Evolutionary conservation across 495 filamentous ascomycete species (phyloP).

Genomic region (Choiromyces venosus): DNA sequence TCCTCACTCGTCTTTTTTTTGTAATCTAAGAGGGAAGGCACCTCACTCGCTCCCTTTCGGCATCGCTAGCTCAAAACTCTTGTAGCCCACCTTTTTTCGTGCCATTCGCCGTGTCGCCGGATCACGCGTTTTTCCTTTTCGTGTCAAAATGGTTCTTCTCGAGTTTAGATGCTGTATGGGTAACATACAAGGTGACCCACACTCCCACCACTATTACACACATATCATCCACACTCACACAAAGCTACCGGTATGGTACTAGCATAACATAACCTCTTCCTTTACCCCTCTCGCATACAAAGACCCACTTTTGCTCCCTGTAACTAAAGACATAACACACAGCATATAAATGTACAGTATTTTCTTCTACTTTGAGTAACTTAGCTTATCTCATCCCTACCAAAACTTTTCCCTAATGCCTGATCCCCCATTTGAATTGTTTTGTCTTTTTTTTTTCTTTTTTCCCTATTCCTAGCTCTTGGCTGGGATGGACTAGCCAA

Average conservation of each 20-base stretch:
- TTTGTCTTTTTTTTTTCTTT: neutral
- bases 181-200: constrained; percentile 19
- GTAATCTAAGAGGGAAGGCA: neutral
- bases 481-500: neutral
- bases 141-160: constrained; percentile 28
- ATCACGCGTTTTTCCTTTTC: constrained; percentile 34
- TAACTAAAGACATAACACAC: neutral
- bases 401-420: neutral
- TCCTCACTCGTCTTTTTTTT: neutral
- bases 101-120: constrained; percentile 30
- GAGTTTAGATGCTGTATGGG: constrained; percentile 11
- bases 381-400: neutral
- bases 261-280: neutral
- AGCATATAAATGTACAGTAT: neutral
- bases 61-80: neutral
- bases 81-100: constrained; percentile 18
- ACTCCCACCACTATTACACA: constrained; percentile 12
- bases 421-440: neutral
- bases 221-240: constrained; percentile 15
- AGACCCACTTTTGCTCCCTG: neutral
- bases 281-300: neutral
- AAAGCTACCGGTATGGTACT: constrained; percentile 24
- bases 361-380: neutral
- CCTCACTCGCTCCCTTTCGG: neutral
- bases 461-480: neutral